phyloP scores from a whole-genome alignment of 768 basidiomycete genomes.

The Lactarius tabidus region DNA sequence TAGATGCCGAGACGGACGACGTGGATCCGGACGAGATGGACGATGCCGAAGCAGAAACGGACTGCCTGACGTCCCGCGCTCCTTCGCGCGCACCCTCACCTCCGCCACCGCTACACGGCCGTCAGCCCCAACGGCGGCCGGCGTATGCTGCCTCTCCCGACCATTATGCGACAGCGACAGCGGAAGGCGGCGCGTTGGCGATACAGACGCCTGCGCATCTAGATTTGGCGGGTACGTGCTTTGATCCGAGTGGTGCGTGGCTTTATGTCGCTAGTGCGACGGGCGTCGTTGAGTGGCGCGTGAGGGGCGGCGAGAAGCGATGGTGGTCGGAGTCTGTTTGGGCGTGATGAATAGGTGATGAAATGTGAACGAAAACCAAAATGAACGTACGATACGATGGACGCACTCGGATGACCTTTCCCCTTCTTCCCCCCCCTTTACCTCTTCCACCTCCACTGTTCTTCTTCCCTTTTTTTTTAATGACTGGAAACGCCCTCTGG shows the following conservation, averaged over 20 bases:
- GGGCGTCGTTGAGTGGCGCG: constrained; percentile 73
- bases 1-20: constrained; percentile 35
- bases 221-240: constrained; percentile 68
- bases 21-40: background rate
- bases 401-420: no score
- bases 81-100: constrained; percentile 45
- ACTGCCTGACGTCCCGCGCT: constrained; percentile 49
- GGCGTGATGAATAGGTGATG: no score
- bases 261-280: constrained; percentile 64
- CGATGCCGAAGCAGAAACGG: constrained; percentile 42
- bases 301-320: constrained; percentile 65
- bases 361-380: no score
- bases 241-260: constrained; percentile 64
- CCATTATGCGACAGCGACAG: background rate
- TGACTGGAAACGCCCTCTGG: no score
- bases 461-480: background rate
- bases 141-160: background rate
- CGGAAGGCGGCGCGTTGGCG: background rate
- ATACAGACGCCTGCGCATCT: constrained; percentile 34
- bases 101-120: constrained; percentile 29
- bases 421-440: no score
- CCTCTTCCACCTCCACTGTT: no score
- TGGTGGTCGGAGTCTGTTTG: constrained; percentile 60
- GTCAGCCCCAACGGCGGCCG: constrained; percentile 7
- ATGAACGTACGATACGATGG: no score